Base-by-base conservation (phyloP, 805 yeast species). In the Wickerhamiella domercqiae region DNA sequence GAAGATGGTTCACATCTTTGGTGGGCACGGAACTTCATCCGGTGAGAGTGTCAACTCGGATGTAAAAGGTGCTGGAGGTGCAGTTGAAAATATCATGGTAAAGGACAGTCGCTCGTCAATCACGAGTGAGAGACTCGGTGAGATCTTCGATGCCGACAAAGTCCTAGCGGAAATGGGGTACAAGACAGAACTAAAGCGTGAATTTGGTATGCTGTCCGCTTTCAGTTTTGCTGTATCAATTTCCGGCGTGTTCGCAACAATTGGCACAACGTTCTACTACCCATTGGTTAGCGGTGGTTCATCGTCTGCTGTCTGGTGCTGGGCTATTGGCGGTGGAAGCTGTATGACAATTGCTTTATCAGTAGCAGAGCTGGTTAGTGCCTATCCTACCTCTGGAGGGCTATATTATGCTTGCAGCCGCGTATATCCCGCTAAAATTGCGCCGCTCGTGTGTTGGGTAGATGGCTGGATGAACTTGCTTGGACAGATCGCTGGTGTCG, bases 381-480 rank as follows among this genome's bases (percentile, higher is more conserved):
- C 82, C 1, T 68, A 75, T 44, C 86, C 87, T 22, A 77, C 86
- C 1, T 70, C 79, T 13, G 86, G 86, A 36, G 86, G 86, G 13
- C 57, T 77, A 33, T 78, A 75, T 51, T 73, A 75, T 47, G 79
- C 82, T 11, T 46, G 48, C 37, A 36, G 46, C 28, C 39, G 40
- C 29, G 40, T 49, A n/a, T 42, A 40, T 30, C 51, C 52, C 7
- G 33, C 29, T 19, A 62, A 64, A 33, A 56, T 65, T 47, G 71
- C 68, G 7, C 71, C 75, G 1, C 41, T 68, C 11, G 54, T 68
- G 38, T 69, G 71, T 52, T 60, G 75, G 60, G 62, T 72, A 37
- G 76, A 64, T 41, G 70, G 70, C 20, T 64, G 75, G 53, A 56
- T 71, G 40, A 66, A 68, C 33, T 55, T 39, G 63, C 50, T 37